Evolutionary conservation across 2,329 filamentous ascomycete species (phyloP).

Genomic region (Beauveria bassiana): DNA sequence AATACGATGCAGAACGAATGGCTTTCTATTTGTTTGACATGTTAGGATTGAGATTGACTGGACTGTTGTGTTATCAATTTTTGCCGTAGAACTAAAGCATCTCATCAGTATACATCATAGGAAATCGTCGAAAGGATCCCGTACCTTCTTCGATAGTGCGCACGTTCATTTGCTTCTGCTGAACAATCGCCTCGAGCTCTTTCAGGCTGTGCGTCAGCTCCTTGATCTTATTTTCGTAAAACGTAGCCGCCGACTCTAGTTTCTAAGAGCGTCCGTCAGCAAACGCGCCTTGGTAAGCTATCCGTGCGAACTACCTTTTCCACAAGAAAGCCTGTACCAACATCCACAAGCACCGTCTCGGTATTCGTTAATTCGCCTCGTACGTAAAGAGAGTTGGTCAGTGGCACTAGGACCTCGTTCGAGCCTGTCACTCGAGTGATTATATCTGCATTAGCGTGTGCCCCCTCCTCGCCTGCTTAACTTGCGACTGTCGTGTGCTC

Average conservation of each 20-base stretch:
- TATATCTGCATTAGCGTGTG: neutral
- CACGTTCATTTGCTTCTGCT: constrained; percentile 74
- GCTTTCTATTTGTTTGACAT: neutral
- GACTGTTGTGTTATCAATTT: constrained; percentile 23
- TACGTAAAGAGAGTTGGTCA: constrained; percentile 93
- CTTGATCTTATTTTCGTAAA: constrained; percentile 49
- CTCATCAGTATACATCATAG: constrained; percentile 2
- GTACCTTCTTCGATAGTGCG: constrained; percentile 82
- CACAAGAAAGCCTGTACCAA: constrained; percentile 89
- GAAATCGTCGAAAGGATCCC: constrained; percentile 7
- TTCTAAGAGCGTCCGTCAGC: constrained; percentile 28
- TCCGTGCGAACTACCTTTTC: constrained; percentile 59
- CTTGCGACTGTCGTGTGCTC: neutral
- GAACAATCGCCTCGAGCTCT: constrained; percentile 49
- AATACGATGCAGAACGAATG: neutral
- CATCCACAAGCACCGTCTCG: constrained; percentile 77
- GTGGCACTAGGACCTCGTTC: constrained; percentile 72
- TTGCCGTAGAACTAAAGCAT: constrained; percentile 28
- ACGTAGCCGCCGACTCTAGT: constrained; percentile 44
- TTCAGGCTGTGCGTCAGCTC: constrained; percentile 46
- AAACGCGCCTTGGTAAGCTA: neutral
- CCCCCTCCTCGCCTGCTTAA: neutral
- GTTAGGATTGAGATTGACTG: constrained; percentile 11
- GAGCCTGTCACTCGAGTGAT: constrained; percentile 19
- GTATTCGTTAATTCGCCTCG: constrained; percentile 69